Conservation (phyloP, 306 rosid species). For the Trifolium pratense region DNA sequence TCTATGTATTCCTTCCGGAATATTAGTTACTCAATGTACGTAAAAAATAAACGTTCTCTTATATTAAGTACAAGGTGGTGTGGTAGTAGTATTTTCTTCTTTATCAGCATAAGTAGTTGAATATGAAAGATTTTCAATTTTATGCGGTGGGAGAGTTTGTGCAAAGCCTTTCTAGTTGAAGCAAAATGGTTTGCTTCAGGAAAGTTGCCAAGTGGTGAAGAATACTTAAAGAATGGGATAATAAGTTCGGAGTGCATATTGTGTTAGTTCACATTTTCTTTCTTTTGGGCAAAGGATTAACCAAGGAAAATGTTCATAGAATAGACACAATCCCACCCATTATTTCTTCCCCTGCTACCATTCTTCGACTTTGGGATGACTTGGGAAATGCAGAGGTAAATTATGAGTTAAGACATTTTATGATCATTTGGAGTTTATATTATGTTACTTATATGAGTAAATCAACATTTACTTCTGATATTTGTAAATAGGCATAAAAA, state of each 20-base stretch:
- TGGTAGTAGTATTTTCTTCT: too few relatives aligned
- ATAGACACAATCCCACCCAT: conserved; percentile 49
- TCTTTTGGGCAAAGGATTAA: conserved; percentile 59
- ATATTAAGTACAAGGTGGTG: too few relatives aligned
- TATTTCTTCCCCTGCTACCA: conserved; percentile 55
- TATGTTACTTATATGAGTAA: too few relatives aligned
- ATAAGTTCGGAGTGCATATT: conserved; percentile 64
- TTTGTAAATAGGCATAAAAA: too few relatives aligned
- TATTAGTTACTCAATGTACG: too few relatives aligned
- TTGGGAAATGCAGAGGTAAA: conserved; percentile 67
- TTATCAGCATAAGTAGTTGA: neutral
- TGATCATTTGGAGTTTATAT: neutral
- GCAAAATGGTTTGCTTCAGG: conserved; percentile 72
- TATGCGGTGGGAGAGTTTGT: conserved; percentile 62
- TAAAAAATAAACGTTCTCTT: too few relatives aligned
- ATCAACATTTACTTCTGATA: too few relatives aligned
- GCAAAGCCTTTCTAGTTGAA: conserved; percentile 67
- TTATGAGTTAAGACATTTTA: neutral
- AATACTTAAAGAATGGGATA: conserved; percentile 65
- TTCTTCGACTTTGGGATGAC: conserved; percentile 84
- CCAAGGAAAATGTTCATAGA: conserved; percentile 37
- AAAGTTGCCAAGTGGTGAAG: conserved; percentile 52
- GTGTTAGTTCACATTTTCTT: conserved; percentile 60
- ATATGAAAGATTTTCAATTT: neutral
- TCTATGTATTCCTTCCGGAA: too few relatives aligned